phyloP scores from a whole-genome alignment of 73 alveolate genomes.

The Tetrahymena malaccensis region DNA sequence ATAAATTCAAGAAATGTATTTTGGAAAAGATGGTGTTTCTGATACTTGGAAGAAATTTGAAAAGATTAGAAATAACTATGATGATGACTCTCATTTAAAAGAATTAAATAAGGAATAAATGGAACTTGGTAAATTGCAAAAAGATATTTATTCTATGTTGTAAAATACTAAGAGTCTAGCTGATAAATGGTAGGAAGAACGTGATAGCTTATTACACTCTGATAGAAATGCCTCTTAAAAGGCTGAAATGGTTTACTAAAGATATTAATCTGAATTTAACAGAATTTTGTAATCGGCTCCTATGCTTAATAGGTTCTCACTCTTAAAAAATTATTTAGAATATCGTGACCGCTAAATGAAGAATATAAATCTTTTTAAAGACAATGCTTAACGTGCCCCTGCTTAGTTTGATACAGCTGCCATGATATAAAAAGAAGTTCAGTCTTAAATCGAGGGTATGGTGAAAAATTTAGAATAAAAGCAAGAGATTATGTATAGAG shows the following conservation, averaged over 20 bases:
- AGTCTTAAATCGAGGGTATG: background rate
- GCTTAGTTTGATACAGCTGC: background rate
- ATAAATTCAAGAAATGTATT: background rate
- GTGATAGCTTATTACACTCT: background rate
- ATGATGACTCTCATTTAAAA: background rate
- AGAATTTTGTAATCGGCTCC: background rate
- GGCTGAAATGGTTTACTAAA: background rate
- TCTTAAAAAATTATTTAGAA: background rate
- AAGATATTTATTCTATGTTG: background rate
- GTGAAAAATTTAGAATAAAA: background rate
- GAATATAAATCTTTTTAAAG: background rate
- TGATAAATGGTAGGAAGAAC: background rate
- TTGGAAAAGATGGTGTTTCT: background rate
- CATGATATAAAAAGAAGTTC: background rate
- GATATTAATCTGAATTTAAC: background rate
- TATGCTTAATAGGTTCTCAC: background rate
- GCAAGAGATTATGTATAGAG: background rate
- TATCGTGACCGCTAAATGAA: background rate
- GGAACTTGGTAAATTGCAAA: background rate
- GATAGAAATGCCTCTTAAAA: background rate
- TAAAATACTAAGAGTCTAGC: background rate
- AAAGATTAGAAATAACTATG: background rate
- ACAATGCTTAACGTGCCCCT: background rate
- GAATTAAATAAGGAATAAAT: background rate
- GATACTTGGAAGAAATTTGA: background rate